Percentiles rank a stretch among this genome's conserved stretches.
phyloP scores from a whole-genome alignment of 345 rosid species.

The Syzygium aqueum region DNA sequence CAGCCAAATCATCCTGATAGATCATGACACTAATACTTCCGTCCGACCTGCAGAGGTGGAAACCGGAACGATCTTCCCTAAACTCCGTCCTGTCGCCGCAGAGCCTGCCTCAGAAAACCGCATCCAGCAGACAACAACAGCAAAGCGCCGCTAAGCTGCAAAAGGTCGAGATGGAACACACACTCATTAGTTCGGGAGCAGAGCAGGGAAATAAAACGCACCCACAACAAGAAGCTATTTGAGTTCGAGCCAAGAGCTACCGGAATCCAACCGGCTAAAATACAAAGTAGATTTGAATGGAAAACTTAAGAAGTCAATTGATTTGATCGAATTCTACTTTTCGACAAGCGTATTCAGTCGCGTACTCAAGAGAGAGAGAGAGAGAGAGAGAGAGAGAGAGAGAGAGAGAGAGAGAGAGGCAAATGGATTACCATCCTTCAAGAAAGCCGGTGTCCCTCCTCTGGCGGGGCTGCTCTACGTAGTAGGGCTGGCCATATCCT shows the following conservation, averaged over 20 bases:
- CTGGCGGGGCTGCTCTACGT: constrained; percentile 25
- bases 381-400: too few relatives aligned
- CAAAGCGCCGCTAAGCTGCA: constrained; percentile 72
- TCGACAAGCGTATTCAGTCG: not conserved
- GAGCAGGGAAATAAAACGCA: not conserved
- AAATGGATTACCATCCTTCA: constrained; percentile 45
- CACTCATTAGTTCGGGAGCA: not conserved
- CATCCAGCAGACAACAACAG: constrained; percentile 70
- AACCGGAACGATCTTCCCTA: not conserved
- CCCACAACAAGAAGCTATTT: not conserved
- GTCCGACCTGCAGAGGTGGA: not conserved
- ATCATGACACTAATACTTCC: not conserved
- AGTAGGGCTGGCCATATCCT: constrained; percentile 11
- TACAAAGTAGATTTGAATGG: not conserved
- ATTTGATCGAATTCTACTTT: not conserved
- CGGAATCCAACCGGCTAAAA: not conserved
- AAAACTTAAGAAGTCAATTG: not conserved
- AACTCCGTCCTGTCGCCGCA: not conserved
- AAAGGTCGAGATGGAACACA: not conserved
- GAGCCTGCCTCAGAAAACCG: constrained; percentile 35
- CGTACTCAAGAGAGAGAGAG: not conserved
- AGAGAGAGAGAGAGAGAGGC: not conserved
- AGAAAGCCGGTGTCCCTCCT: constrained; percentile 32
- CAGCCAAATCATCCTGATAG: not conserved
- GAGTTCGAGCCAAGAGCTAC: not conserved